Evolutionary conservation across 169 alveolate species (phyloP).

Genomic region (Blepharisma undulans): DNA sequence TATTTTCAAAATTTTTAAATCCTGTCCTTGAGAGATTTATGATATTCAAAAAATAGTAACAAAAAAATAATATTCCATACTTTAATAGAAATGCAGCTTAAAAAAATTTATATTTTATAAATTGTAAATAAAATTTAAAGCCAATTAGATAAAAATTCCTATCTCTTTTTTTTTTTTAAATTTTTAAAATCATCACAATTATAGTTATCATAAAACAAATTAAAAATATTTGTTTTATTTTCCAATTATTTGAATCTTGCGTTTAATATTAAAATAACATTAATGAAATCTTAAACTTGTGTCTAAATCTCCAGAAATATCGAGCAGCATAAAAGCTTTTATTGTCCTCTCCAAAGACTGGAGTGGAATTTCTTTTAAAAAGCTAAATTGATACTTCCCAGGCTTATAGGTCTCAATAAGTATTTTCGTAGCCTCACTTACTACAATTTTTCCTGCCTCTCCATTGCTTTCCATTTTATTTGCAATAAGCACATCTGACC

Average conservation of each 20-base stretch:
- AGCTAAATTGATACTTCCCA: neutral
- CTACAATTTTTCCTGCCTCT: constrained; percentile 90
- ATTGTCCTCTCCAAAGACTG: neutral
- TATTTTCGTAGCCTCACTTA: constrained; percentile 70
- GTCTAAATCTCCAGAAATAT: neutral
- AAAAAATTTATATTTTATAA: too few relatives aligned
- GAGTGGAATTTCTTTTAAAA: neutral
- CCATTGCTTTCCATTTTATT: constrained; percentile 94
- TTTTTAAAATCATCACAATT: too few relatives aligned
- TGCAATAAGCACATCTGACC: constrained; percentile 92
- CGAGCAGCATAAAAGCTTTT: neutral
- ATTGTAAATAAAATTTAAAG: neutral
- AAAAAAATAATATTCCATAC: neutral
- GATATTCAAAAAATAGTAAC: neutral
- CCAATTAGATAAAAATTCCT: too few relatives aligned
- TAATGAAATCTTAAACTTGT: neutral
- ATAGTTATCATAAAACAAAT: too few relatives aligned
- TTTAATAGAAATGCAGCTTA: too few relatives aligned
- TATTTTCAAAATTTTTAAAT: too few relatives aligned
- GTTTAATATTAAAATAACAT: neutral
- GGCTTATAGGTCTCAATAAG: constrained; percentile 1
- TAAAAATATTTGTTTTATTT: too few relatives aligned
- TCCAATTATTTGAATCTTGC: too few relatives aligned
- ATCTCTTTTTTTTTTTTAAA: neutral
- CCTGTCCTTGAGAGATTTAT: neutral